These are phyloP conservation scores for Rhytidhysteron rufulum DNA, from an alignment of 2,329 filamentous ascomycete genomes.

Conservation along the genomic window DNA sequence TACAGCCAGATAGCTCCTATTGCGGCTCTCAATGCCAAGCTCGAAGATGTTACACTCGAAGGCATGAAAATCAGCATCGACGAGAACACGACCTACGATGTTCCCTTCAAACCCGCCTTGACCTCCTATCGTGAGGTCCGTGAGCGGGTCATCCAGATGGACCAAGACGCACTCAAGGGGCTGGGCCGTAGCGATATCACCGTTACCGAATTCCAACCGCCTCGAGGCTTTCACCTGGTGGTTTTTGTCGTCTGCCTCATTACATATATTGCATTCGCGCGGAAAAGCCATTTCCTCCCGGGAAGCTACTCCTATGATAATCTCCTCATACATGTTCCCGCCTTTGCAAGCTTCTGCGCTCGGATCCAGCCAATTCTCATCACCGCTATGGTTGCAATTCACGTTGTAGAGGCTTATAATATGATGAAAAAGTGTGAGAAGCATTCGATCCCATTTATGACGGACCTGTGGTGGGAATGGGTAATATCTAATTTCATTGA, in stretches of 20 bases:
- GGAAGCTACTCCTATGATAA: conserved; percentile 33
- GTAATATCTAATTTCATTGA: conserved; percentile 50
- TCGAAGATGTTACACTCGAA: conserved; percentile 63
- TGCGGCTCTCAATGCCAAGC: conserved; percentile 54
- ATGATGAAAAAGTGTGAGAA: conserved; percentile 47
- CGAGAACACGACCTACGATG: conserved; percentile 41
- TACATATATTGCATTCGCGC: conserved; percentile 25
- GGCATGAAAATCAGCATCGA: conserved; percentile 59
- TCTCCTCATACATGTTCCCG: conserved; percentile 52
- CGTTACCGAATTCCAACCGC: conserved; percentile 51
- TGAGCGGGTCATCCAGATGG: conserved; percentile 69
- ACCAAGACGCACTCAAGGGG: conserved; percentile 53
- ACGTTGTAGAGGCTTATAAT: conserved; percentile 58
- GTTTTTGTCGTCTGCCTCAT: conserved; percentile 48
- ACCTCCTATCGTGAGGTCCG: conserved; percentile 64
- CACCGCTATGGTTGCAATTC: conserved; percentile 58
- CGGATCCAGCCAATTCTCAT: conserved; percentile 59
- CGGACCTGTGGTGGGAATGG: conserved; percentile 53
- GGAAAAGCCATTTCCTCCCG: conserved; percentile 27
- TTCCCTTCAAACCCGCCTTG: conserved; percentile 70
- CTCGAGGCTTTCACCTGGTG: conserved; percentile 48
- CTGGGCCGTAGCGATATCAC: conserved; percentile 60
- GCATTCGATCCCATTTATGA: conserved; percentile 50
- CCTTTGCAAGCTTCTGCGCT: conserved; percentile 56
- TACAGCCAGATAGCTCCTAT: conserved; percentile 57